Evolutionary conservation across 257 asterid species (phyloP).

Genomic region (Sherardia arvensis): DNA sequence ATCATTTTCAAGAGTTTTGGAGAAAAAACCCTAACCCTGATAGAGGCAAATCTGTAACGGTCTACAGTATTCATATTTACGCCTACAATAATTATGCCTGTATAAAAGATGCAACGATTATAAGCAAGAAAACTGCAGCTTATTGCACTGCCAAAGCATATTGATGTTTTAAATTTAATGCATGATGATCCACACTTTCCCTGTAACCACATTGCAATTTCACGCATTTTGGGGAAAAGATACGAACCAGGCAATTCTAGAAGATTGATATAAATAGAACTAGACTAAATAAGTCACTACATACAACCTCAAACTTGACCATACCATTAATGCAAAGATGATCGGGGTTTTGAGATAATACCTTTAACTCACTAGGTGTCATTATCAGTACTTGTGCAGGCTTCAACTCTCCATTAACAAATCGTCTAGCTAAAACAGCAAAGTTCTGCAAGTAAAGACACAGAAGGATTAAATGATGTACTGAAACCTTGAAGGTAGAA

Average conservation of each 20-base stretch:
- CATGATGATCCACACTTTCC: background rate
- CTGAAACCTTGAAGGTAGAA: background rate
- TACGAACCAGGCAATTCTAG: background rate
- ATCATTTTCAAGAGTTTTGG: no score
- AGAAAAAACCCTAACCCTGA: no score
- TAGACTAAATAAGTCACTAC: background rate
- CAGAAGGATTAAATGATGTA: constrained; percentile 8
- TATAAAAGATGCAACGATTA: background rate
- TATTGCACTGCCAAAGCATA: background rate
- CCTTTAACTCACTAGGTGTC: constrained; percentile 80
- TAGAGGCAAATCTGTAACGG: no score
- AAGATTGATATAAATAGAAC: background rate
- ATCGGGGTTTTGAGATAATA: constrained; percentile 11
- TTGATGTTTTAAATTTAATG: background rate
- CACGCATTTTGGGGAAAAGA: background rate
- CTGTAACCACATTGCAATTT: background rate
- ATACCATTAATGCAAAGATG: background rate
- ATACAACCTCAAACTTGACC: background rate
- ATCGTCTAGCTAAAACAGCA: constrained; percentile 47
- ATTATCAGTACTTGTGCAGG: constrained; percentile 58
- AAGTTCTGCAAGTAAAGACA: constrained; percentile 33
- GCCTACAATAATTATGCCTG: background rate
- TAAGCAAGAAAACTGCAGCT: background rate
- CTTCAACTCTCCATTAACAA: constrained; percentile 69
- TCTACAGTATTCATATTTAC: no score